phyloP scores from a whole-genome alignment of 306 rosid genomes.

The Purshia tridentata region DNA sequence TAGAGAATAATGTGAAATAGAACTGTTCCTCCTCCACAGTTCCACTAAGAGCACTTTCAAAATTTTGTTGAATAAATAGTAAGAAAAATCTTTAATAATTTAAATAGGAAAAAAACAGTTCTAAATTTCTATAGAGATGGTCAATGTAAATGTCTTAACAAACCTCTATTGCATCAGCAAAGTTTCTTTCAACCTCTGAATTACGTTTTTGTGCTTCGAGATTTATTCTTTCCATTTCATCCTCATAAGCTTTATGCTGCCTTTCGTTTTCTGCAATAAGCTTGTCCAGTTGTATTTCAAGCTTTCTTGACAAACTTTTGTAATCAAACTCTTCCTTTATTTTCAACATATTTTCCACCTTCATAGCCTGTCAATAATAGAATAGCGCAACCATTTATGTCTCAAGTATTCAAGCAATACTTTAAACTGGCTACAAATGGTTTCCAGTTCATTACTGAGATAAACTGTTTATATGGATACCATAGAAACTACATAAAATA shows the following conservation, averaged over 20 bases:
- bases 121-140: not conserved
- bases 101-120: not conserved
- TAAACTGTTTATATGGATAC: not conserved
- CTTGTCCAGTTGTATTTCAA: slow-evolving; percentile 86
- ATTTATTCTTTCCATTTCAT: slow-evolving; percentile 70
- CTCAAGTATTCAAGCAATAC: slow-evolving; percentile 8
- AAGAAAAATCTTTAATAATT: not conserved
- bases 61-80: slow-evolving; percentile 15
- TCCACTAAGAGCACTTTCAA: not conserved
- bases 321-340: slow-evolving; percentile 98
- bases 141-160: slow-evolving; percentile 32
- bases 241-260: slow-evolving; percentile 82
- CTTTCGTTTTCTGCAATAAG: slow-evolving; percentile 93
- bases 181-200: slow-evolving; percentile 80
- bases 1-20: not conserved
- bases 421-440: not conserved
- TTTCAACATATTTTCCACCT: slow-evolving; percentile 95
- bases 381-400: slow-evolving; percentile 22
- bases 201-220: slow-evolving; percentile 70
- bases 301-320: slow-evolving; percentile 87
- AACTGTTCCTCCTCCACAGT: not conserved
- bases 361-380: slow-evolving; percentile 72
- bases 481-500: not conserved
- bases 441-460: not conserved
- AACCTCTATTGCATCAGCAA: slow-evolving; percentile 94